phyloP scores from a whole-genome alignment of 345 rosid genomes.

The Draba incana region DNA sequence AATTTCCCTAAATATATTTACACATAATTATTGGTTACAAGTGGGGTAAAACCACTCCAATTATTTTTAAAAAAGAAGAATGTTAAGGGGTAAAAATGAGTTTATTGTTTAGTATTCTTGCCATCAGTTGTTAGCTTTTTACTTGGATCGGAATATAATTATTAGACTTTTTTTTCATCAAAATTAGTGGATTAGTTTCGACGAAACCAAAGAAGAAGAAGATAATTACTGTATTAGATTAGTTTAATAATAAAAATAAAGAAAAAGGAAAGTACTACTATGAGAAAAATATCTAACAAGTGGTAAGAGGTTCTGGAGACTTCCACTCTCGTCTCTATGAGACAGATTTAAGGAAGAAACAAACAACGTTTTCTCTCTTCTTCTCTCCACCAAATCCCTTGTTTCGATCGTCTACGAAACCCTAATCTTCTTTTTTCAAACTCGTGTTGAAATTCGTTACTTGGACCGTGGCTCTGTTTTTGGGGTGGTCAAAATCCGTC shows the following conservation, averaged over 20 bases:
- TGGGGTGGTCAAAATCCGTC: neutral
- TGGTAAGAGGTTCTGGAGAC: constrained; percentile 43
- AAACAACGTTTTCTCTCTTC: neutral
- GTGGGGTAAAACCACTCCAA: too few species aligned
- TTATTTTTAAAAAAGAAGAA: too few species aligned
- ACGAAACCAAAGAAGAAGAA: neutral
- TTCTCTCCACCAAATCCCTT: constrained; percentile 11
- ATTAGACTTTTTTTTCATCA: too few species aligned
- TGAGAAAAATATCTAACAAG: constrained; percentile 26
- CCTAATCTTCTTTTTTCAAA: neutral
- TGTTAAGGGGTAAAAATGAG: too few species aligned
- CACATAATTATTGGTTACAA: too few species aligned
- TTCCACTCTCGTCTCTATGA: constrained; percentile 14
- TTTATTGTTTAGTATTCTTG: too few species aligned
- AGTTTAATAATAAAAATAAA: neutral
- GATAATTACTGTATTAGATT: neutral
- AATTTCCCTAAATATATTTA: too few species aligned
- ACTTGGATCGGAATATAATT: too few species aligned
- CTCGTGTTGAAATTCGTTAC: too few species aligned
- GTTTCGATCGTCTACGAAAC: constrained; percentile 8
- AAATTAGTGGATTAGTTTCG: neutral
- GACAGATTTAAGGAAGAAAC: neutral
- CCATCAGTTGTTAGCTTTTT: too few species aligned
- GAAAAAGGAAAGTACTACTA: neutral
- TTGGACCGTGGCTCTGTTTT: constrained; percentile 31